These are phyloP conservation scores for Aquilaria sinensis DNA, from an alignment of 345 rosid species.

Conservation along the genomic window DNA sequence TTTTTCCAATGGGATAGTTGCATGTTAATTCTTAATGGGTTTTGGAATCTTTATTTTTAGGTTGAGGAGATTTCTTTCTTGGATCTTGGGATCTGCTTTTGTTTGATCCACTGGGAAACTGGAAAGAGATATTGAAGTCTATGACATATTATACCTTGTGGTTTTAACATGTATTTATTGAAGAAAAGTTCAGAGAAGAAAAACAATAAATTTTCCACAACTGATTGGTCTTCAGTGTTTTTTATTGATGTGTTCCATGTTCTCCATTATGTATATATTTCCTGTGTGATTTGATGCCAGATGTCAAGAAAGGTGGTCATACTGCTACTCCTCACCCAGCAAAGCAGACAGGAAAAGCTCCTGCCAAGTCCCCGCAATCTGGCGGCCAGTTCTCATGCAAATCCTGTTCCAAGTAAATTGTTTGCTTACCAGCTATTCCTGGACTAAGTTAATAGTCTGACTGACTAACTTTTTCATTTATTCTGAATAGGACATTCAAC, in stretches of 20 bases:
- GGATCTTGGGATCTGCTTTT: no score
- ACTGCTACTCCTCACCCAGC: conserved; percentile 86
- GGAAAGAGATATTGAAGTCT: no score
- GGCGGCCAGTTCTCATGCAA: conserved; percentile 62
- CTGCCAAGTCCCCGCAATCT: conserved; percentile 58
- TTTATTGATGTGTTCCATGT: background rate
- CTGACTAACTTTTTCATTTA: background rate
- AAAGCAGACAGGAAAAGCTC: conserved; percentile 45
- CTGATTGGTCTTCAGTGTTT: background rate
- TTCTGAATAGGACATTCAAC: conserved; percentile 41
- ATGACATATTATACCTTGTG: no score
- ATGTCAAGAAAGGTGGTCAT: conserved; percentile 43
- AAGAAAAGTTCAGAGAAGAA: no score
- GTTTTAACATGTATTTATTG: no score
- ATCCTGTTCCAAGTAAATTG: conserved; percentile 64
- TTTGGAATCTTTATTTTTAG: no score
- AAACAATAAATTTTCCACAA: background rate
- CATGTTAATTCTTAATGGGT: no score
- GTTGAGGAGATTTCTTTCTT: no score
- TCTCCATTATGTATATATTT: background rate
- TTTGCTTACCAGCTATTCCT: background rate
- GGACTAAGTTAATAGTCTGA: background rate
- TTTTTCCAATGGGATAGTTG: no score
- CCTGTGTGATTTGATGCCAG: conserved; percentile 22
- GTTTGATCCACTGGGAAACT: no score